Evolutionary conservation across 495 filamentous ascomycete genomes (phyloP), one percentile per base, ranked within the genome.

Genomic region (Amniculicola lignicola): DNA sequence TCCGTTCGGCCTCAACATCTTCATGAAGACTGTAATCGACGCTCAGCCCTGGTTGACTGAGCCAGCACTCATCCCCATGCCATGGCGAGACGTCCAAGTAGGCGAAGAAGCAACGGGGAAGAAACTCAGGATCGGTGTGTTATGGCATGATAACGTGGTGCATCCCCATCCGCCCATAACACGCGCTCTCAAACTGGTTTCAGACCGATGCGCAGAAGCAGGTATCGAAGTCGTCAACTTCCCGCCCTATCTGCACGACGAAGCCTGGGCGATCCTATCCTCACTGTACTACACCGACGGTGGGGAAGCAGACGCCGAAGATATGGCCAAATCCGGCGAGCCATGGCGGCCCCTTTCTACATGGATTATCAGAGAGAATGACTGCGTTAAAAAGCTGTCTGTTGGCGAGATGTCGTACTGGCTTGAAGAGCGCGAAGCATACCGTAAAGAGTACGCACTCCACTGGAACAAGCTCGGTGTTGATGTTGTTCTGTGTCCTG

Each of bases 91-190:
- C 2, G 19, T 35, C 12, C 5, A 15, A 16, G 2, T 35, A 1
- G 16, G 16, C 16, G 9, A 9, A 18, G 16, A 9, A 6, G 9
- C 37, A 16, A 28, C 43, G 1, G 6, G 24, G n/a, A n/a, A 11
- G 12, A 50, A 19, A 6, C 70, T 89, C 36, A 85, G 80, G 41
- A 67, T 92, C 22, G 88, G 71, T 2, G 79, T 92, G 18, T 71
- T 90, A 44, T 84, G 81, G 79, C 72, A 85, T 68, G 88, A 92
- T 62, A 82, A 79, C 23, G 69, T 83, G n/a, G 82, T 88, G 21
- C 77, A 74, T 37, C 85, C 86, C 1, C 86, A 90, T 62, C 87
- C 87, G 3, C 87, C 87, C 0, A 72, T 90, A 0, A 72, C 70
- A 0, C 72, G 84, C 7, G 86, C 81, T 6, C 66, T 90, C 16